A percentile compares a stretch with the other conserved stretches of the same genome.
Conservation (phyloP, 2,329 filamentous ascomycete species). For the Penicillium sp. region DNA sequence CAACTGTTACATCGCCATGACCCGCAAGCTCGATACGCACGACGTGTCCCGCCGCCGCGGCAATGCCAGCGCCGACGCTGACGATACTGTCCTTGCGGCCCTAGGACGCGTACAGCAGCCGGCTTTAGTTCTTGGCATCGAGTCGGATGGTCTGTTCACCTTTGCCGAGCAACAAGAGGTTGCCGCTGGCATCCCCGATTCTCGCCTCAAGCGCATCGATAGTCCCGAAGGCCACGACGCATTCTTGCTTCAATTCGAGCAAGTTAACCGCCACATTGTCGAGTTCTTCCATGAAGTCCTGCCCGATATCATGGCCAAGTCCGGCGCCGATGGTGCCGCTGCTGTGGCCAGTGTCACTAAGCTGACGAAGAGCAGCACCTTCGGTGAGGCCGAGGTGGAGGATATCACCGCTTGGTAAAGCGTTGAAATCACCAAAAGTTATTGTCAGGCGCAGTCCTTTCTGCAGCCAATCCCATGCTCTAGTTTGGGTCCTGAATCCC, state of each 20-base stretch:
- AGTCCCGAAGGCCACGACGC: slow-evolving; percentile 95
- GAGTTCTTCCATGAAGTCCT: slow-evolving; percentile 78
- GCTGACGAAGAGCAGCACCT: slow-evolving; percentile 82
- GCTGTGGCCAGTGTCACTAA: slow-evolving; percentile 57
- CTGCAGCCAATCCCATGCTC: slow-evolving; percentile 24
- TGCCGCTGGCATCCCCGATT: slow-evolving; percentile 74
- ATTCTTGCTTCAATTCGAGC: slow-evolving; percentile 93
- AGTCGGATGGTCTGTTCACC: slow-evolving; percentile 93
- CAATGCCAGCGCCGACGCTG: slow-evolving; percentile 37
- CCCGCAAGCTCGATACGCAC: slow-evolving; percentile 94
- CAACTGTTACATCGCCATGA: slow-evolving; percentile 99
- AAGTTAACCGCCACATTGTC: slow-evolving; percentile 86
- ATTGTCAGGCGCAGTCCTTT: slow-evolving; percentile 29
- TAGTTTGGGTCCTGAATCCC: slow-evolving; percentile 12
- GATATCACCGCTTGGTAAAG: slow-evolving; percentile 90
- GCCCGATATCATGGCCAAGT: slow-evolving; percentile 79
- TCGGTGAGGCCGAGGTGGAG: slow-evolving; percentile 92
- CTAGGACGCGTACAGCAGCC: slow-evolving; percentile 83
- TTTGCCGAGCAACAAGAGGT: slow-evolving; percentile 95
- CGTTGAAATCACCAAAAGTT: not conserved
- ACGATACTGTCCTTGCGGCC: slow-evolving; percentile 64
- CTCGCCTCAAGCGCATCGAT: slow-evolving; percentile 80
- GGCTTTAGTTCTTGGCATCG: slow-evolving; percentile 85
- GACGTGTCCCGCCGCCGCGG: slow-evolving; percentile 79
- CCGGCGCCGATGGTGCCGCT: slow-evolving; percentile 48